Base-by-base conservation (phyloP, 2,329 filamentous ascomycete genomes). In the Colletotrichum salicis region DNA sequence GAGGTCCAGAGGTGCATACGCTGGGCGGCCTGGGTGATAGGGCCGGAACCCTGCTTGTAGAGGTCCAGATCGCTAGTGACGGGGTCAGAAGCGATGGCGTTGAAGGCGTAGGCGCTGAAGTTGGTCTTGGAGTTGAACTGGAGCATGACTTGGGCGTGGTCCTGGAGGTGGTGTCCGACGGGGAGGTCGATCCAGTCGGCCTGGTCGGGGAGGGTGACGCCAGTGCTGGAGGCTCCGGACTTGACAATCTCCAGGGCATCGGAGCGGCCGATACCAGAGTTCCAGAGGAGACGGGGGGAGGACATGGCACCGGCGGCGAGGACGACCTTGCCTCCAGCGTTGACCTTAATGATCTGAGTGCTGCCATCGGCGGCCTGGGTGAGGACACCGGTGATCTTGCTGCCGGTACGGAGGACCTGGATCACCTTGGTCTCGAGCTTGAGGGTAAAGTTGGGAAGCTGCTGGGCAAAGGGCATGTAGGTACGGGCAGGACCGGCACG, bases 111-210 rank as follows among this genome's bases (percentile, higher is more conserved):
- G 29, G 74, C 70, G 4, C 71, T 65, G 45, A 73, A 70, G 67
- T 75, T 75, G 61, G 61, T 52, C 10, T 66, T 45, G 12, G 74
- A 69, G 59, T 72, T 74, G 63, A 76, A 76, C 65, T 67, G 56
- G 6, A 76, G 67, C 58, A 68, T 67, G 56, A 75, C 64, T 48
- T 75, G 75, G 71, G 84, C 82, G 74, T 89, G 88, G 72, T 91
- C 89, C 70, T 88, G 84, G 15, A 91, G 82, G 74, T 89, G 88
- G 76, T 88, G 84, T 15, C 89, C 89, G 1, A 91, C 88, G 0
- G 89, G 89, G 1, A 90, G 83, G 35, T 86, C 79, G 66, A 91
- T 89, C 89, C 89, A 91, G 29, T 86, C 79, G 19, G 78, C 79
- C 74, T 84, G 80, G 8, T 80, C 78, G 35, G 88, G 84, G 83